phyloP scores from a whole-genome alignment of 139 green algal species.

The Diplosphaera chodatii region DNA sequence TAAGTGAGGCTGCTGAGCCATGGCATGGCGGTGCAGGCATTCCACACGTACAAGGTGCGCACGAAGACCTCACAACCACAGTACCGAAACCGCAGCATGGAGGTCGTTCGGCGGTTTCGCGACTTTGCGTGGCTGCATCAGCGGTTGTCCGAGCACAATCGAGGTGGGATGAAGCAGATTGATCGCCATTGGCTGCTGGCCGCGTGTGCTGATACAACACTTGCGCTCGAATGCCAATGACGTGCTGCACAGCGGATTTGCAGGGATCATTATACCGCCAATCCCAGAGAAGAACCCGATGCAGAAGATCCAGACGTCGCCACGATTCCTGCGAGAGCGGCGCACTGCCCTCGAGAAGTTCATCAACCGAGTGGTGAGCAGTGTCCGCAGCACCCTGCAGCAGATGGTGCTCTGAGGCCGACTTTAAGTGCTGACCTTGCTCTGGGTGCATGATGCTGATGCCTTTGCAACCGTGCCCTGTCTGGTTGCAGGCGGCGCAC shows the following conservation, averaged over 20 bases:
- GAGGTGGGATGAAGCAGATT: constrained; percentile 11
- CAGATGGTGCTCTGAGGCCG: neutral
- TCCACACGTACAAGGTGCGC: constrained; percentile 70
- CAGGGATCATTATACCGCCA: constrained; percentile 82
- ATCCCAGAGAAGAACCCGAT: constrained; percentile 89
- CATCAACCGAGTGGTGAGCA: constrained; percentile 59
- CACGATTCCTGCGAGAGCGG: constrained; percentile 87
- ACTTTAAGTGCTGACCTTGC: too few relatives aligned
- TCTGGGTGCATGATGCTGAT: too few relatives aligned
- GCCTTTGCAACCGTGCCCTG: too few relatives aligned
- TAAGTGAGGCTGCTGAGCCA: neutral
- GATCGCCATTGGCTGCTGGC: neutral
- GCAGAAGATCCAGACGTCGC: constrained; percentile 84
- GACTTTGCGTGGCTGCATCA: constrained; percentile 88
- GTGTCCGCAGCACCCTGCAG: neutral
- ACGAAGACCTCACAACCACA: constrained; percentile 35
- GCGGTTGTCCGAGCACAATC: constrained; percentile 67
- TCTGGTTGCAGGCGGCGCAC: constrained; percentile 57
- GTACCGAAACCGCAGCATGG: constrained; percentile 30
- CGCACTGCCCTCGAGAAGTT: constrained; percentile 75
- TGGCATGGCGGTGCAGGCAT: constrained; percentile 18
- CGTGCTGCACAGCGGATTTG: neutral
- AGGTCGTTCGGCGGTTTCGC: constrained; percentile 84
- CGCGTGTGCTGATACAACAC: neutral
- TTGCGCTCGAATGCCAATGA: neutral